Conservation (phyloP, 1,139 yeast genomes). For the Saccharomyces hybrid region DNA sequence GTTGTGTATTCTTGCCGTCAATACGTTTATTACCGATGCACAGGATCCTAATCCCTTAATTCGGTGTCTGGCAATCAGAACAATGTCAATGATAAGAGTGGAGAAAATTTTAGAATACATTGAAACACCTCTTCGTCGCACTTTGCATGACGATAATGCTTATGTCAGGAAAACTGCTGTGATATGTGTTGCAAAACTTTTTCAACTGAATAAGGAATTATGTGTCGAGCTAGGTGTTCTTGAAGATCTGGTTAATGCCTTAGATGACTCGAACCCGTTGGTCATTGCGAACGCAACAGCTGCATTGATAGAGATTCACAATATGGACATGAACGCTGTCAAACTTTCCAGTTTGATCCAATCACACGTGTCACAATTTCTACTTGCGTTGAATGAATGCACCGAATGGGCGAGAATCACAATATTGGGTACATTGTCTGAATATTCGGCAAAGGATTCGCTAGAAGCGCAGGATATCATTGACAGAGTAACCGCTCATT, state of each 20-base stretch:
- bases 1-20: conserved; percentile 89
- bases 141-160: conserved; percentile 88
- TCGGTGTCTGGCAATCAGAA: conserved; percentile 90
- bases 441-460: conserved; percentile 47
- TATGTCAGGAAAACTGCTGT: conserved; percentile 98
- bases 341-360: conserved; percentile 29
- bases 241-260: conserved; percentile 55
- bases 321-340: conserved; percentile 47
- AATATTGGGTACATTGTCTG: conserved; percentile 72
- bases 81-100: conserved; percentile 97
- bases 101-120: conserved; percentile 92
- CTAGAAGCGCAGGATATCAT: conserved; percentile 79
- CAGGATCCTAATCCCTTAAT: conserved; percentile 96
- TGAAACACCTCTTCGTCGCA: conserved; percentile 80
- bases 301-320: conserved; percentile 75
- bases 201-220: conserved; percentile 72
- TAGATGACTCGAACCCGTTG: conserved; percentile 90
- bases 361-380: conserved; percentile 40
- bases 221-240: conserved; percentile 86
- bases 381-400: conserved; percentile 87
- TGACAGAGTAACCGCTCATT: conserved; percentile 87
- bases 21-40: conserved; percentile 93
- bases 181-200: conserved; percentile 90
- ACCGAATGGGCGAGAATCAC: conserved; percentile 99
- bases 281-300: conserved; percentile 91